A percentile compares a stretch with the other conserved stretches of the same genome.
phyloP scores from a whole-genome alignment of 192 early-diverging fungal genomes.

The Gamsiella multidivaricata region DNA sequence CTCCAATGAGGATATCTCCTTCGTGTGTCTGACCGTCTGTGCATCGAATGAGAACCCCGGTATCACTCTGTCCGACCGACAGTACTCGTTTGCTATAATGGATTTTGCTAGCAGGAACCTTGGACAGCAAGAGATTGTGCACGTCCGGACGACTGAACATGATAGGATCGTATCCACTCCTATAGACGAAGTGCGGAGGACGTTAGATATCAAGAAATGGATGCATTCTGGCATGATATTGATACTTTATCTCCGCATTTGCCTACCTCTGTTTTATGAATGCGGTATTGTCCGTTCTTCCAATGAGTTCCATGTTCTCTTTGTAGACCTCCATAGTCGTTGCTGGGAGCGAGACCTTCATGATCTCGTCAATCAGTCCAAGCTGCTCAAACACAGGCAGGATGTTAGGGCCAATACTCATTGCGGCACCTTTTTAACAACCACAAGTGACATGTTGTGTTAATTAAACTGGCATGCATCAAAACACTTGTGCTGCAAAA shows the following conservation, averaged over 20 bases:
- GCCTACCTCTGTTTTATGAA: constrained; percentile 18
- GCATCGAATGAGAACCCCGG: constrained; percentile 23
- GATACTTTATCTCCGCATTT: not conserved
- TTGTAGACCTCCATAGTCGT: constrained; percentile 15
- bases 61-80: constrained; percentile 17
- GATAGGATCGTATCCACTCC: constrained; percentile 16
- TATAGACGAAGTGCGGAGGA: not conserved
- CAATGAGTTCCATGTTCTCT: constrained; percentile 13
- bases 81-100: constrained; percentile 15
- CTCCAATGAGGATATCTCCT: constrained; percentile 42
- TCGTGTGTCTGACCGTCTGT: constrained; percentile 13
- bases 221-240: not conserved
- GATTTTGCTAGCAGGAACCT: constrained; percentile 22
- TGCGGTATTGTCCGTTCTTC: not conserved
- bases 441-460: not conserved
- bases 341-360: not conserved
- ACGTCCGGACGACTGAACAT: constrained; percentile 22
- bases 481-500: not conserved
- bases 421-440: constrained; percentile 15
- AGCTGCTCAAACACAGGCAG: constrained; percentile 26
- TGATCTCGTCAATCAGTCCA: constrained; percentile 18
- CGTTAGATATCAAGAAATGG: not conserved
- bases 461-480: not conserved
- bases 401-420: constrained; percentile 19
- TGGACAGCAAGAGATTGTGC: constrained; percentile 18